phyloP scores from a whole-genome alignment of 2,329 filamentous ascomycete species.

The Claviceps paspali region DNA sequence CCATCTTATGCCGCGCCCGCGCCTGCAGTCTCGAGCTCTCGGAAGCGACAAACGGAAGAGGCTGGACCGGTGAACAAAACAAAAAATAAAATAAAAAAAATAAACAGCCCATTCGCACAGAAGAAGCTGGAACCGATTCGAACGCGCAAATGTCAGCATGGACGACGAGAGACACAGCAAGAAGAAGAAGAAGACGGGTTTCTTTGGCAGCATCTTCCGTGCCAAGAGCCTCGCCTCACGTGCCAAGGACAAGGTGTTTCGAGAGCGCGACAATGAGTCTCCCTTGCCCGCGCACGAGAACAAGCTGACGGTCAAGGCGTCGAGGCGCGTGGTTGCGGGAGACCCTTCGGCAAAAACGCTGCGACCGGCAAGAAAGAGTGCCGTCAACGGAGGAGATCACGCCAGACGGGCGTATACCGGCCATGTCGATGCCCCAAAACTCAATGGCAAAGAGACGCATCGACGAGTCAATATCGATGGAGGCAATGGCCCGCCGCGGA shows the following conservation, averaged over 20 bases:
- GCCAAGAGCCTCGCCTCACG: conserved; percentile 25
- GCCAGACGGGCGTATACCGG: not conserved
- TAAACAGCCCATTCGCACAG: too few relatives aligned
- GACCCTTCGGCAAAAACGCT: not conserved
- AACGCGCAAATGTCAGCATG: conserved; percentile 19
- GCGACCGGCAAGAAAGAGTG: conserved; percentile 1
- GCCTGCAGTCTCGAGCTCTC: too few relatives aligned
- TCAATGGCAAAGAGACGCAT: not conserved
- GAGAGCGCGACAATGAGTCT: not conserved
- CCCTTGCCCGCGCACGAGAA: not conserved
- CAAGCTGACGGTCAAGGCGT: not conserved
- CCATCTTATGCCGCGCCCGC: too few relatives aligned
- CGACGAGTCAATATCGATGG: conserved; percentile 1
- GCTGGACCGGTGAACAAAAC: too few relatives aligned
- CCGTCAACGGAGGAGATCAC: not conserved
- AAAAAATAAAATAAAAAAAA: too few relatives aligned
- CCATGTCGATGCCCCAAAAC: not conserved
- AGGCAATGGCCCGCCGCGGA: not conserved
- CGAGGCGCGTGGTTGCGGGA: not conserved
- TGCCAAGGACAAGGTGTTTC: conserved; percentile 5
- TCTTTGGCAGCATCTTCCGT: conserved; percentile 34
- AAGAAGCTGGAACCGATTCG: not conserved
- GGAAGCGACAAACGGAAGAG: too few relatives aligned
- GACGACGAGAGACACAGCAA: conserved; percentile 16
- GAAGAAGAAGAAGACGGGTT: conserved; percentile 26